phyloP scores from a whole-genome alignment of 345 rosid genomes.

The Rhodamnia rubescens region DNA sequence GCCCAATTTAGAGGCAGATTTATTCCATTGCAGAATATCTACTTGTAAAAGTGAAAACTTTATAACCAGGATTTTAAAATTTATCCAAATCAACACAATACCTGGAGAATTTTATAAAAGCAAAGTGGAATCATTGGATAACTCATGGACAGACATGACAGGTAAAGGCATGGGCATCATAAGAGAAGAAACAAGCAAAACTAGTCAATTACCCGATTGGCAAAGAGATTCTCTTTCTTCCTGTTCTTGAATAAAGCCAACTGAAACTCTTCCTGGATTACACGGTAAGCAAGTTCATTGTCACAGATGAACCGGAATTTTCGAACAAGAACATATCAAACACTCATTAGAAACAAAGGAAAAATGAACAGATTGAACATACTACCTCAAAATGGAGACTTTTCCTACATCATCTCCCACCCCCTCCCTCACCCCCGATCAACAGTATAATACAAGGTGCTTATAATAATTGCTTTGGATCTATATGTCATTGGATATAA shows the following conservation, averaged over 20 bases:
- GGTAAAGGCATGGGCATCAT: neutral
- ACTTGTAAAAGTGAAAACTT: neutral
- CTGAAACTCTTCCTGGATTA: constrained; percentile 89
- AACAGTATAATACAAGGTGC: neutral
- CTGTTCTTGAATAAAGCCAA: constrained; percentile 81
- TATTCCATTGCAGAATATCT: neutral
- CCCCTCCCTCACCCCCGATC: neutral
- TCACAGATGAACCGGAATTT: neutral
- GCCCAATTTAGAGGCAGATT: neutral
- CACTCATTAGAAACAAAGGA: neutral
- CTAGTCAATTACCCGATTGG: constrained; percentile 53
- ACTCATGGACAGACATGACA: neutral
- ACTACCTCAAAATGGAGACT: neutral
- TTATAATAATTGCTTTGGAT: neutral
- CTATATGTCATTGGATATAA: neutral
- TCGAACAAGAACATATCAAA: neutral
- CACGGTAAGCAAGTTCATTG: neutral
- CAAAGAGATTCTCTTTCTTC: constrained; percentile 92
- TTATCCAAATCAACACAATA: neutral
- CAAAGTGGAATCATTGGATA: neutral
- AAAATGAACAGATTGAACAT: neutral
- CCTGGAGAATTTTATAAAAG: neutral
- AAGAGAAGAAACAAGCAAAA: neutral
- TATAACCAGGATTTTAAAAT: neutral
- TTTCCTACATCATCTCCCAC: neutral